phyloP scores from a whole-genome alignment of 2,329 filamentous ascomycete species.

The Venturia oleaginea region DNA sequence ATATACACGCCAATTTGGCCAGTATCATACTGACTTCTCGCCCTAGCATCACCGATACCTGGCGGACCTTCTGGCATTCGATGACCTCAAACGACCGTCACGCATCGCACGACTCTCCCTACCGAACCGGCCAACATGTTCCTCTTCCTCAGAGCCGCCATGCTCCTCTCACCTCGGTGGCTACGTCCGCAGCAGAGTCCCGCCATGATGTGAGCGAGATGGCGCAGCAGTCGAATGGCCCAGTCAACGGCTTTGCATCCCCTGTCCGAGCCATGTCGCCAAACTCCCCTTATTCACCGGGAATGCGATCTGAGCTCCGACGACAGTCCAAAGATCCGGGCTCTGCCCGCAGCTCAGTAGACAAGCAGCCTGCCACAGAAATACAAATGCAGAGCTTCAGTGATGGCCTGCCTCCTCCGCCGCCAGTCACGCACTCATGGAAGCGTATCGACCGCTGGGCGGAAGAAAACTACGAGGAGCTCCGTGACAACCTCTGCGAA shows the following conservation, averaged over 20 bases:
- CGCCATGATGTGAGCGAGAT: conserved; percentile 61
- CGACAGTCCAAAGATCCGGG: conserved; percentile 53
- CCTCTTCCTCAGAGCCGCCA: conserved; percentile 76
- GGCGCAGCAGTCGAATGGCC: conserved; percentile 26
- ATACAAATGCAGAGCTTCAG: conserved; percentile 96
- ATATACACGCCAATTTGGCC: neutral
- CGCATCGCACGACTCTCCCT: conserved; percentile 86
- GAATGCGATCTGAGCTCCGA: conserved; percentile 70
- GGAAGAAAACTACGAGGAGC: conserved; percentile 89
- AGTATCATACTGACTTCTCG: neutral
- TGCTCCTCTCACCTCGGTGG: conserved; percentile 75
- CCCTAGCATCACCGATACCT: conserved; percentile 36
- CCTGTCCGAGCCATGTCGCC: conserved; percentile 49
- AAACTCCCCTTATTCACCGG: conserved; percentile 75
- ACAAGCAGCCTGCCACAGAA: conserved; percentile 65
- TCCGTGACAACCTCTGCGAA: conserved; percentile 87
- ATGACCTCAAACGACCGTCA: conserved; percentile 71
- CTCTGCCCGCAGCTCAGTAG: conserved; percentile 41
- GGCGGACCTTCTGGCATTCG: conserved; percentile 90
- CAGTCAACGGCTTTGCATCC: conserved; percentile 50
- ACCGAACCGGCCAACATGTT: conserved; percentile 82
- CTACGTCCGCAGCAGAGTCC: conserved; percentile 78
- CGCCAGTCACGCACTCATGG: conserved; percentile 85
- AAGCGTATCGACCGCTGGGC: conserved; percentile 87
- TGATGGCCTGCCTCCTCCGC: conserved; percentile 81